Conservation (phyloP, 371 early-diverging fungal species). For the Lichtheimia ornata region DNA sequence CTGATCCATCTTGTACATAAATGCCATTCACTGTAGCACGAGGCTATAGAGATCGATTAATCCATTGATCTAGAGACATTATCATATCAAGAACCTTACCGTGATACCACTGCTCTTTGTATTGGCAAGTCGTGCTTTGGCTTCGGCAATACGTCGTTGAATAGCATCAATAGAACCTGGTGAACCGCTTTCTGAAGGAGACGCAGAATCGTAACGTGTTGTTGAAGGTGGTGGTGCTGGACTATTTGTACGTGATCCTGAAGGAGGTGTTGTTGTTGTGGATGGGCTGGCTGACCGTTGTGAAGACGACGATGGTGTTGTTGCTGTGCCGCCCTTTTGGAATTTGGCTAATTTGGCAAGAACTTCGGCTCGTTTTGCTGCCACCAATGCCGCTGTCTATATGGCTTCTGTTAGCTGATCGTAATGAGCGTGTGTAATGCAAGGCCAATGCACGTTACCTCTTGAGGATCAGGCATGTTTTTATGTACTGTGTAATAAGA, state of each 20-base stretch:
- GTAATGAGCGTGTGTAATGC: too few species aligned
- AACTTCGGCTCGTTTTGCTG: constrained; percentile 41
- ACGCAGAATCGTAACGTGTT: neutral
- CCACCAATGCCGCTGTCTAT: constrained; percentile 30
- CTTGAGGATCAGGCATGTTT: constrained; percentile 9
- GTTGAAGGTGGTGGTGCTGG: constrained; percentile 8
- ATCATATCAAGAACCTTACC: constrained; percentile 6
- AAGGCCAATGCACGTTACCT: neutral
- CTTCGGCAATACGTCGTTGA: constrained; percentile 56
- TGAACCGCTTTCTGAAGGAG: too few species aligned
- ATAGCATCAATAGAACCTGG: constrained; percentile 15
- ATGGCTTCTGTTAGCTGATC: too few species aligned
- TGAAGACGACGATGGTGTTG: constrained; percentile 11
- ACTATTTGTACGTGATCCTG: constrained; percentile 2
- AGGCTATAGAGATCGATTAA: neutral
- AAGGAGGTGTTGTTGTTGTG: neutral
- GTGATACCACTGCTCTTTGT: constrained; percentile 8
- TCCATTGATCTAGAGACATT: neutral
- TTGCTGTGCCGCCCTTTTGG: constrained; percentile 19
- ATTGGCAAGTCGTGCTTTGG: constrained; percentile 33
- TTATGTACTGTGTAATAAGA: neutral
- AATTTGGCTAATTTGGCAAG: constrained; percentile 43
- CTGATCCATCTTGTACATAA: constrained; percentile 7
- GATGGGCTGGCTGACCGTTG: constrained; percentile 4
- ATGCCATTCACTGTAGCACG: constrained; percentile 14